Evolutionary conservation across 2,329 filamentous ascomycete genomes (phyloP), one percentile per base, ranked within the genome.

Genomic region (Trichothecium sympodiale): DNA sequence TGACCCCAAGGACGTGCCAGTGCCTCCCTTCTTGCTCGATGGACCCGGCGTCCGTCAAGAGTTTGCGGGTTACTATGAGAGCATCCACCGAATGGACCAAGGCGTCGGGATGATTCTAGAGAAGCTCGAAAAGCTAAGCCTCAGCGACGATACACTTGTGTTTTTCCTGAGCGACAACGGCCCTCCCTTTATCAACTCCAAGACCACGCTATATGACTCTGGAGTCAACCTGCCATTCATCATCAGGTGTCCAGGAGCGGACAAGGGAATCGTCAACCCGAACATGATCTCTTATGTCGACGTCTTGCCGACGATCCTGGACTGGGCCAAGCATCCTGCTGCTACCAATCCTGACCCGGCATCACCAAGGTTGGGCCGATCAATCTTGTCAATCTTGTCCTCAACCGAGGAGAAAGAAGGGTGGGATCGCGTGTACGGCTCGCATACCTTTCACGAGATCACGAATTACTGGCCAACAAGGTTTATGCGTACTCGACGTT

Each of bases 381-480:
- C 62, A 0, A 48, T 67, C 26, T 46, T 67, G 3, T 50, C 53
- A 1, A 54, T 66, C 8, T 10, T 39, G 12, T 38, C 61, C 5
- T 42, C 46, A 8, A 38, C 36, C 1, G 8, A 29, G 13, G 34
- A 53, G 10, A 31, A 47, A 2, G 44, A 42, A 4, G 50, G 52
- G 46, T 41, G 54, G n/a, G 53, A 60, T 12, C 32, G 20, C 9
- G 59, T 69, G 7, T 69, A 63, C 39, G 65, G 67, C 13, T 68
- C 64, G 1, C 66, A 71, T 44, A 70, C 67, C 1, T 69, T 68
- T 44, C 65, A 71, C 37, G 65, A 70, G 39, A 50, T 64, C 3
- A 58, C 56, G 5, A 67, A 69, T 41, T 70, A 69, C 48, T 71
- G 59, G 56, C 65, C 67, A 0, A 71, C 65, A 2, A 56, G 65